Evolutionary conservation across 1,139 yeast species (phyloP), one percentile per base, ranked within the genome.

Genomic region (Suhomyces bolitotheri): DNA sequence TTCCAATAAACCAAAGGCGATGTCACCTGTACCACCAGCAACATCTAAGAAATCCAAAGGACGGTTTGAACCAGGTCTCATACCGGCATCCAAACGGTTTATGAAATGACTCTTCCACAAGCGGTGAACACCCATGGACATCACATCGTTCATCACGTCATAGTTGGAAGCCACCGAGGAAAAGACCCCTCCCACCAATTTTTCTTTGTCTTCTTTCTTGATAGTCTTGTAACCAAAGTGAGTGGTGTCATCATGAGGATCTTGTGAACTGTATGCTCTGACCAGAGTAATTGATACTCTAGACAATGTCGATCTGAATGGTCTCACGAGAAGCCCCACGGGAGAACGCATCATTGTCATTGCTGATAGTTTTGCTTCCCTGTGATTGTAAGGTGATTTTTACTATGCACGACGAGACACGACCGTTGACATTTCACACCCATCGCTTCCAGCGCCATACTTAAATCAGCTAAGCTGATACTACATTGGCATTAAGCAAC

Each of bases 21-120:
- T 90, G 58, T 92, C 99, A 30, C 98, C 99, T 11, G 97, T 89
- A 21, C 99, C 99, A 40, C 98, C 99, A 24, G 98, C 99, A 37
- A 94, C 97, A 62, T 92, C 99, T 45, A 92, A 72, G 54, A 92
- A 90, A 44, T 82, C 79, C 54, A 92, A 70, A 2, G 96, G 96
- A 47, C 80, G 76, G 27, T 56, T 56, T 7, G 89, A 80, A 28
- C 92, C 95, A 4, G 96, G 90, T 54, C 97, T 78, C 71, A 80
- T 81, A 27, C 99, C 99, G 26, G 97, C 96, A 55, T 92, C 97
- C 43, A 92, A 69, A 49, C 89, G 78, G 50, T 80, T 74, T 50
- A 92, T 90, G 56, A 92, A 84, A 56, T 90, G 96, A 54, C 78
- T 80, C 57, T 92, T 92, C 99, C 99, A 92, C 37, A 90, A 68